Base-by-base conservation (phyloP, 441 rosid genomes). In the Populus trichocarpa region DNA sequence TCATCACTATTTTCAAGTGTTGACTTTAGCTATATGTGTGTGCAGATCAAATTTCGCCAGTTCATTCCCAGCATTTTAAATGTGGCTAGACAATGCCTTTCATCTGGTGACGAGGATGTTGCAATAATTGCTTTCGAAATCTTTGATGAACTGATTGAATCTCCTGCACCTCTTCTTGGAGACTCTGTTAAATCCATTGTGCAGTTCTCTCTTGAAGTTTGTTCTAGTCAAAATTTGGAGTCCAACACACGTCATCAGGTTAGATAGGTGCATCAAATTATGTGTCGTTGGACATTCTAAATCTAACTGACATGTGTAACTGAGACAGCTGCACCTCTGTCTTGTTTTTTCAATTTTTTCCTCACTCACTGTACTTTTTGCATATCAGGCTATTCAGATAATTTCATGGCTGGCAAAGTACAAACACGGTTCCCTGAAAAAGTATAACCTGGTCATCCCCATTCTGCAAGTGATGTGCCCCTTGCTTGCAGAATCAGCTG, bases 101-200 rank as follows among this genome's bases (percentile, higher is more conserved):
- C 92, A 74, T 89, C 92, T 75, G 99, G 98, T 26, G 97, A 92
- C 64, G 99, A 97, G 91, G 99, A 95, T 88, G 96, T 95, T 84
- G 99, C 99, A 46, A 84, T 95, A 70, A 89, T 97, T 88, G 99
- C 99, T 71, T 97, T 97, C 81, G 99, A 97, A 86, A 97, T 97
- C 79, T 95, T 97, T 88, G 99, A 97, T 76, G 99, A 97, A 86
- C 86, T 97, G 79, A 95, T 97, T 75, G 99, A 97, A 83, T 97
- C 99, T 81, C 99, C 99, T 23, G 97, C 99, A 53, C 99, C 99
- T 70, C 94, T 97, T 82, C 99, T 97, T 80, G 99, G 99, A 65
- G 99, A 97, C 75, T 91, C 97, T 69, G 93, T 97, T 75, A 95
- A 88, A 87, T 92, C 99, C 80, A 93, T 97, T 30, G 98, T 97